These are phyloP conservation scores for Yamadazyma taylorii DNA, from an alignment of 1,139 yeast species.

Conservation along the genomic window DNA sequence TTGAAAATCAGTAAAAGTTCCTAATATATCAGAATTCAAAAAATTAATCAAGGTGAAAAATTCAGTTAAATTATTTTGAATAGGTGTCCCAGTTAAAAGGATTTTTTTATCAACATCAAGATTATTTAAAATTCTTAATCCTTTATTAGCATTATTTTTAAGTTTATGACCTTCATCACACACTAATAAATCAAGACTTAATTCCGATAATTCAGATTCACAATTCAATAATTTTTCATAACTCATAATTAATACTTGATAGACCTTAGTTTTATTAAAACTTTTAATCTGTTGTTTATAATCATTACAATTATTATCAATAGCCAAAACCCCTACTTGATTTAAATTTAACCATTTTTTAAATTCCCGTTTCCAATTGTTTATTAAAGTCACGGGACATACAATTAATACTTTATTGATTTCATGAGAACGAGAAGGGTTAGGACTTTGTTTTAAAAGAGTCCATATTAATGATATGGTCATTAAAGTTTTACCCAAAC, in stretches of 20 bases:
- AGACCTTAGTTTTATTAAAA: slow-evolving; percentile 70
- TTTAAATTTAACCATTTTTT: slow-evolving; percentile 82
- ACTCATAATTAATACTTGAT: slow-evolving; percentile 82
- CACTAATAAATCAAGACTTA: slow-evolving; percentile 67
- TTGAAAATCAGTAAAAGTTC: slow-evolving; percentile 63
- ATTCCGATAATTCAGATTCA: slow-evolving; percentile 50
- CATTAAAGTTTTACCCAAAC: slow-evolving; percentile 89
- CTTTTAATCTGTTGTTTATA: slow-evolving; percentile 60
- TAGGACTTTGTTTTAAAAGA: slow-evolving; percentile 70
- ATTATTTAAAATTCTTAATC: slow-evolving; percentile 58
- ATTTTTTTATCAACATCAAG: slow-evolving; percentile 60
- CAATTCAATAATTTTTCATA: slow-evolving; percentile 75
- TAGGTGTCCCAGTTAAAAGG: slow-evolving; percentile 88
- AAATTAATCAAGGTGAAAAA: slow-evolving; percentile 81
- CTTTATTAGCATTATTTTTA: slow-evolving; percentile 69
- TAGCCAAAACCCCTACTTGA: slow-evolving; percentile 57
- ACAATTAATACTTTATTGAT: slow-evolving; percentile 68
- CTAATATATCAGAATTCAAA: slow-evolving; percentile 80
- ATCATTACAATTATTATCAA: slow-evolving; percentile 47
- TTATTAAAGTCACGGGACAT: slow-evolving; percentile 88
- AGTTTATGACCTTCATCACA: slow-evolving; percentile 96
- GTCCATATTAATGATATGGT: slow-evolving; percentile 87
- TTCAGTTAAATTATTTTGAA: slow-evolving; percentile 87
- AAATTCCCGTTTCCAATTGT: slow-evolving; percentile 89
- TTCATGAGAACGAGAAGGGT: slow-evolving; percentile 30